These are phyloP conservation scores for Aspergillus hiratsukae DNA, from an alignment of 2,329 filamentous ascomycete genomes.

Conservation along the genomic window DNA sequence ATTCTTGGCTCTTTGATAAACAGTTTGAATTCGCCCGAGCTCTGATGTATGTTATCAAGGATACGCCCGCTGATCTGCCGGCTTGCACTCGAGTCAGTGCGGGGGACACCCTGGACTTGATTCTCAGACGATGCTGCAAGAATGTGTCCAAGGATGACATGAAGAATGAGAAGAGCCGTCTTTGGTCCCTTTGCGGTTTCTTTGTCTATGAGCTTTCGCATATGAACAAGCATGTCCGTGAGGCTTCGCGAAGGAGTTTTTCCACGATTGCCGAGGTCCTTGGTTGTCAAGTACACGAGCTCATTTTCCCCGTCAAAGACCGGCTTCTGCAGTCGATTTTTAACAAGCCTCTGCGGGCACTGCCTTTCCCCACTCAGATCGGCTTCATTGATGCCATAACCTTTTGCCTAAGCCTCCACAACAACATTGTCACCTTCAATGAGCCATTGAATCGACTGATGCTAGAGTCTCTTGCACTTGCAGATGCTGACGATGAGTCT, in stretches of 20 bases:
- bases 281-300: constrained; percentile 74
- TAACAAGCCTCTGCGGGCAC: constrained; percentile 84
- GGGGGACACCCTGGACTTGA: constrained; percentile 73
- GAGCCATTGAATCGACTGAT: constrained; percentile 85
- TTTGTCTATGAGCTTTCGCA: constrained; percentile 87
- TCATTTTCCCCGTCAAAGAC: constrained; percentile 86
- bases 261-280: constrained; percentile 75
- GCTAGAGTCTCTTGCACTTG: constrained; percentile 88
- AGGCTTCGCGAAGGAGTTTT: constrained; percentile 77
- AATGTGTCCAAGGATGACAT: constrained; percentile 75
- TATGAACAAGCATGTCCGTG: constrained; percentile 91
- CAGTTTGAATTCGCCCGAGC: constrained; percentile 85
- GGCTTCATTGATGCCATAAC: constrained; percentile 98
- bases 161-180: constrained; percentile 59
- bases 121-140: constrained; percentile 74
- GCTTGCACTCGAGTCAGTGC: constrained; percentile 81
- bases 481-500: constrained; percentile 90
- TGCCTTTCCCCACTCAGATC: constrained; percentile 93
- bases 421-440: constrained; percentile 85
- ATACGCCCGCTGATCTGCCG: constrained; percentile 90
- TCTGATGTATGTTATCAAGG: constrained; percentile 96
- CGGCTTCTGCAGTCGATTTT: constrained; percentile 87
- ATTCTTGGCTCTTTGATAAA: constrained; percentile 74
- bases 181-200: constrained; percentile 74
- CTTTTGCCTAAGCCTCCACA: constrained; percentile 85